Evolutionary conservation across 345 rosid genomes (phyloP).

Genomic region (Salix brachista): DNA sequence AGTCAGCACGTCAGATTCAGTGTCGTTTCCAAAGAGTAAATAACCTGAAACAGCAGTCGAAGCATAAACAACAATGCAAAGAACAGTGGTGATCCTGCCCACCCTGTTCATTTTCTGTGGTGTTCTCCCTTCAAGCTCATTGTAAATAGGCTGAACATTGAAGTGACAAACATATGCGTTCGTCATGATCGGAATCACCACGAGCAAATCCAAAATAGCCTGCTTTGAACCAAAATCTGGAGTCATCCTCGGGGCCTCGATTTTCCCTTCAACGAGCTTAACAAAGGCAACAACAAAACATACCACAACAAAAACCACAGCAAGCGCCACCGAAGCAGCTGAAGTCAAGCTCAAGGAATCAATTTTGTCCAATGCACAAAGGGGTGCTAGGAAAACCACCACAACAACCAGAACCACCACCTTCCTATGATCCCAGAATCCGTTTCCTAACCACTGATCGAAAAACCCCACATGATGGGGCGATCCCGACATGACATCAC

Average conservation of each 20-base stretch:
- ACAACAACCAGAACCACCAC: conserved; percentile 59
- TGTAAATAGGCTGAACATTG: conserved; percentile 89
- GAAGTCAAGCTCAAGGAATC: conserved; percentile 86
- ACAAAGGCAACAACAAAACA: conserved; percentile 63
- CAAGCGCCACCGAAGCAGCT: conserved; percentile 92
- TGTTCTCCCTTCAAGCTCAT: conserved; percentile 74
- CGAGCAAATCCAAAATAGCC: conserved; percentile 81
- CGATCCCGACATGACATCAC: conserved; percentile 93
- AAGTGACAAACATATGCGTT: conserved; percentile 93
- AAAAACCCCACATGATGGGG: conserved; percentile 80
- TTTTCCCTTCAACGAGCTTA: conserved; percentile 80
- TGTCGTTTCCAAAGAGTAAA: conserved; percentile 75
- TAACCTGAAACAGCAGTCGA: conserved; percentile 81
- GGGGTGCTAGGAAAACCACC: conserved; percentile 77
- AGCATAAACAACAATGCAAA: conserved; percentile 65
- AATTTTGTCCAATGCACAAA: conserved; percentile 71
- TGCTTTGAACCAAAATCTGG: conserved; percentile 69
- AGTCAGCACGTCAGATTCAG: conserved; percentile 78
- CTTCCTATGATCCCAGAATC: conserved; percentile 92
- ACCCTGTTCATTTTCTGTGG: conserved; percentile 78
- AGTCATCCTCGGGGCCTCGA: conserved; percentile 62
- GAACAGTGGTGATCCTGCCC: conserved; percentile 71
- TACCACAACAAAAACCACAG: conserved; percentile 78
- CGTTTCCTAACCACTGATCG: conserved; percentile 90
- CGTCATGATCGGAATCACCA: conserved; percentile 89